phyloP scores from a whole-genome alignment of 257 asterid species.

The Apocynum venetum region DNA sequence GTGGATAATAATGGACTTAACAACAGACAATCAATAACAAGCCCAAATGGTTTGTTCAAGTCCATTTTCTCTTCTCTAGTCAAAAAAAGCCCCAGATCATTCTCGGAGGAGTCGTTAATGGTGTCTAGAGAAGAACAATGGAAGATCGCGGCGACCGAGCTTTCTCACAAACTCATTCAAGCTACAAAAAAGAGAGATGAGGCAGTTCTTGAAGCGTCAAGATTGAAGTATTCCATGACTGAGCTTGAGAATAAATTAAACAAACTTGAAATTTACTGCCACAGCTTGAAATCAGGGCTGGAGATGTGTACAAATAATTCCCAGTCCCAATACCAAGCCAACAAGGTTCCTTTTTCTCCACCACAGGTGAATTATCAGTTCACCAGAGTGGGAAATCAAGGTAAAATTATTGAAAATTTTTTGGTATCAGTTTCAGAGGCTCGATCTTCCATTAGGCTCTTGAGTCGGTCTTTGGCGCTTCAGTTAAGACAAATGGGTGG shows the following conservation, averaged over 20 bases:
- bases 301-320: conserved; percentile 36
- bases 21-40: conserved; percentile 38
- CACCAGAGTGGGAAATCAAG: conserved; percentile 47
- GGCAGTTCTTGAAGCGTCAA: conserved; percentile 81
- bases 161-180: conserved; percentile 68
- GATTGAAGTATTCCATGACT: conserved; percentile 66
- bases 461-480: conserved; percentile 54
- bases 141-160: conserved; percentile 76
- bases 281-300: conserved; percentile 66
- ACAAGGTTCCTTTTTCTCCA: conserved; percentile 28
- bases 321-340: conserved; percentile 18
- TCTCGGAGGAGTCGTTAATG: conserved; percentile 30
- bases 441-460: conserved; percentile 53
- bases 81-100: conserved; percentile 58
- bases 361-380: conserved; percentile 32
- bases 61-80: conserved; percentile 56
- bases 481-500: conserved; percentile 59
- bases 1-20: conserved; percentile 41
- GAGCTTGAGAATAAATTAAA: conserved; percentile 93
- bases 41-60: conserved; percentile 77
- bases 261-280: conserved; percentile 85
- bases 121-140: conserved; percentile 66
- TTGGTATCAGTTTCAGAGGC: conserved; percentile 65
- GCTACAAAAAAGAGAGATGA: conserved; percentile 75
- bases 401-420: conserved; percentile 63